phyloP scores from a whole-genome alignment of 768 basidiomycete species.

The Trametes cinnabarina region DNA sequence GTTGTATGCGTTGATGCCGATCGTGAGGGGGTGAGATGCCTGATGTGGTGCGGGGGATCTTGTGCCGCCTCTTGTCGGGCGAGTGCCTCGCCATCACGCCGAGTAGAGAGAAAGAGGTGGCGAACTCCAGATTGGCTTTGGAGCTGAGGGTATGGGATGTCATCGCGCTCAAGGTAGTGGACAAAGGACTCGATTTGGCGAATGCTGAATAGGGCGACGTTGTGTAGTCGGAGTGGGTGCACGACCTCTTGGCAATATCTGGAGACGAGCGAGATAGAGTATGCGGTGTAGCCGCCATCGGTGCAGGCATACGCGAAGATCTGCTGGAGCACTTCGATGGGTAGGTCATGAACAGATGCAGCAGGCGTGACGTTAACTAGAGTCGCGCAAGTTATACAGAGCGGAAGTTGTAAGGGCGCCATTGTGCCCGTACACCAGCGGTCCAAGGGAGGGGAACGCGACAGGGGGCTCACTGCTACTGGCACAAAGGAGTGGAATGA shows the following conservation, averaged over 20 bases:
- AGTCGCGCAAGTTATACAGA: too few species aligned
- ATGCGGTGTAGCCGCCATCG: slow-evolving; percentile 30
- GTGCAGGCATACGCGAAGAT: slow-evolving; percentile 29
- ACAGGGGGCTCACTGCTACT: too few species aligned
- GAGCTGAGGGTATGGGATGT: too few species aligned
- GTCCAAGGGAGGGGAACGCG: too few species aligned
- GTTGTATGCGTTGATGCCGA: background rate
- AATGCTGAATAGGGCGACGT: slow-evolving; percentile 24
- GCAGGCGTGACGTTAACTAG: background rate
- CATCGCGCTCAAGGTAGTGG: background rate
- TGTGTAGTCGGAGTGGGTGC: slow-evolving; percentile 23
- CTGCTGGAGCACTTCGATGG: slow-evolving; percentile 26
- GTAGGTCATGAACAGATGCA: slow-evolving; percentile 12
- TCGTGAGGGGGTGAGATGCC: background rate
- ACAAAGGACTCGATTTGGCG: slow-evolving; percentile 12
- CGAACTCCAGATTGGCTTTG: background rate
- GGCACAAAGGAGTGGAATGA: too few species aligned
- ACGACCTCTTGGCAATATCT: slow-evolving; percentile 25
- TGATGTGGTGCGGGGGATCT: background rate
- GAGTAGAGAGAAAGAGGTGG: slow-evolving; percentile 1
- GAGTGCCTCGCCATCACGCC: background rate
- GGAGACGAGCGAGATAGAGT: slow-evolving; percentile 29
- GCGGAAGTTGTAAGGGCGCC: too few species aligned
- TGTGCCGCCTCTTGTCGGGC: background rate
- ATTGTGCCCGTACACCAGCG: too few species aligned